Evolutionary conservation across 306 rosid species (phyloP).

Genomic region (Prunus mume): DNA sequence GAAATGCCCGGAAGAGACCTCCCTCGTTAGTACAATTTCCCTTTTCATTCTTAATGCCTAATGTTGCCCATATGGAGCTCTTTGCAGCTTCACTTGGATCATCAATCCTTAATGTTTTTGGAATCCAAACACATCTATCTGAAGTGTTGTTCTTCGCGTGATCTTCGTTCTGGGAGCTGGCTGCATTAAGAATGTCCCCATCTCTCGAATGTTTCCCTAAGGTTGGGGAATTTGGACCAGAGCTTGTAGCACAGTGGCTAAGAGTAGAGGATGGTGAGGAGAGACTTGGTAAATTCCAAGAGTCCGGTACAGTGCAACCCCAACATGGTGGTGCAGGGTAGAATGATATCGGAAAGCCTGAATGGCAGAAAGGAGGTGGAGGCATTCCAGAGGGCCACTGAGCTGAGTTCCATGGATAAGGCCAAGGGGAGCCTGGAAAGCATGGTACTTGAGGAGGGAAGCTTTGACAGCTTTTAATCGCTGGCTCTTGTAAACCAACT

Average conservation of each 20-base stretch:
- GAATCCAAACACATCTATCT: constrained; percentile 47
- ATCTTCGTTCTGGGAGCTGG: constrained; percentile 36
- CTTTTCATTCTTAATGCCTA: constrained; percentile 63
- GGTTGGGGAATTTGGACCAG: constrained; percentile 34
- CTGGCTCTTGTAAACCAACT: constrained; percentile 34
- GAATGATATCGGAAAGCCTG: constrained; percentile 54
- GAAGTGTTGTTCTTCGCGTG: constrained; percentile 30
- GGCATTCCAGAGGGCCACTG: constrained; percentile 51
- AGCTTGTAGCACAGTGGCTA: constrained; percentile 29
- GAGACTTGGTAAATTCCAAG: constrained; percentile 52
- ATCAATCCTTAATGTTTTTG: constrained; percentile 65
- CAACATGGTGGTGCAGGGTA: constrained; percentile 53
- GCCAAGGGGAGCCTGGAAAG: constrained; percentile 52
- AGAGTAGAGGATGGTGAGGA: constrained; percentile 41
- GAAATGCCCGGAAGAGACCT: constrained; percentile 49
- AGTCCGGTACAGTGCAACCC: constrained; percentile 51
- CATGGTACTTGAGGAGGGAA: constrained; percentile 52
- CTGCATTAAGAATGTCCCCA: constrained; percentile 31
- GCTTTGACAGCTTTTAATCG: constrained; percentile 29
- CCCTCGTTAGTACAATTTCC: constrained; percentile 43
- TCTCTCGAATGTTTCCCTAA: constrained; percentile 78
- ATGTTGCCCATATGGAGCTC: constrained; percentile 63
- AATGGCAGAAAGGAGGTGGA: constrained; percentile 50
- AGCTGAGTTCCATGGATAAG: constrained; percentile 52
- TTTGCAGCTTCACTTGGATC: constrained; percentile 64